A percentile compares a stretch with the other conserved stretches of the same genome.
Conservation (phyloP, 2,329 filamentous ascomycete species). For the Aspergillus uvarum region DNA sequence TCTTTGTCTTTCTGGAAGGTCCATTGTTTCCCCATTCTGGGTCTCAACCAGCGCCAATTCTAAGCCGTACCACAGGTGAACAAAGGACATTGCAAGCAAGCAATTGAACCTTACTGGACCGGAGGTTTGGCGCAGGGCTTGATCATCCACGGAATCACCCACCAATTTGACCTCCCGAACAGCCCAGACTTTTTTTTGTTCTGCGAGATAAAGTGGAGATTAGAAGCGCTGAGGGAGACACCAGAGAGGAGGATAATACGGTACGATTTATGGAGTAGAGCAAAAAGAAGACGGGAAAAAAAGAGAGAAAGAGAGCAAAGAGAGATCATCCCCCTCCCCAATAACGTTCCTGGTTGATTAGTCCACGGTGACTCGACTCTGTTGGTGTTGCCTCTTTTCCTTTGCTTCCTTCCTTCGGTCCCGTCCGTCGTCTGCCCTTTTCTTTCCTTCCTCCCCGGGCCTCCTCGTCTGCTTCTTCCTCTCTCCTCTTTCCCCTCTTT, state of each 20-base stretch:
- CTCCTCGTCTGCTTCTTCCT: slow-evolving; percentile 17
- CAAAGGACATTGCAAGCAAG: background rate
- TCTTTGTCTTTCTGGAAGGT: background rate
- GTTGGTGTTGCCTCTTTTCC: background rate
- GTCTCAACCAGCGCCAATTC: background rate
- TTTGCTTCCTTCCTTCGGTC: background rate
- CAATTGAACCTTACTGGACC: background rate
- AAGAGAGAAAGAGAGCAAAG: too few relatives aligned
- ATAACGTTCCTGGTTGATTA: background rate
- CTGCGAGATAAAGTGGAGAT: background rate
- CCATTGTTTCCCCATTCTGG: background rate
- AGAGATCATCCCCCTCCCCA: background rate
- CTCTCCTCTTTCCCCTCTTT: slow-evolving; percentile 22
- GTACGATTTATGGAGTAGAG: background rate
- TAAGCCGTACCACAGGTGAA: background rate
- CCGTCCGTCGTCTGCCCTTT: slow-evolving; percentile 6
- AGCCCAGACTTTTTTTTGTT: background rate
- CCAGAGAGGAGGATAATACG: background rate
- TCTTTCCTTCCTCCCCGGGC: slow-evolving; percentile 11
- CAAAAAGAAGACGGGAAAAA: background rate
- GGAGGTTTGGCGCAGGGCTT: background rate
- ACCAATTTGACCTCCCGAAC: background rate
- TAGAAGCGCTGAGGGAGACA: background rate
- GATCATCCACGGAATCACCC: background rate
- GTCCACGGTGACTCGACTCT: background rate